Conservation (phyloP, 306 rosid species). For the Fragaria ananassa region DNA sequence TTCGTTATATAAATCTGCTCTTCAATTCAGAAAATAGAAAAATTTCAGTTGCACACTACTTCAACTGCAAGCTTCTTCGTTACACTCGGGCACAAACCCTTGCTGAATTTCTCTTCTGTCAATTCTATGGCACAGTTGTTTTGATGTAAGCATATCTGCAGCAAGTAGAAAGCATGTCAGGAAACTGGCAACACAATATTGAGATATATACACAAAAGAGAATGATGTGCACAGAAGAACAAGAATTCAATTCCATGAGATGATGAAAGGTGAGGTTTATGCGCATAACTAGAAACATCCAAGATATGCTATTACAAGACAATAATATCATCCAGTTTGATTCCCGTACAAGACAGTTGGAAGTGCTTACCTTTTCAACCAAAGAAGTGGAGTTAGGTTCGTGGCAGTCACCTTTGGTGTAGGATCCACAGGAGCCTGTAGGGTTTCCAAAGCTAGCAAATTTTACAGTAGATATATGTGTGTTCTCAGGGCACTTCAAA, state of each 20-base stretch:
- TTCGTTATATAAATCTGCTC: background rate
- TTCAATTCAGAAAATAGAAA: background rate
- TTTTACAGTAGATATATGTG: slow-evolving; percentile 44
- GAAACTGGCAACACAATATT: background rate
- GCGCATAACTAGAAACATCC: background rate
- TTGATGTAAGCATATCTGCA: slow-evolving; percentile 69
- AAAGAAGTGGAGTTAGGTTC: slow-evolving; percentile 54
- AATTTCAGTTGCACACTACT: slow-evolving; percentile 58
- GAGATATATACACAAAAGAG: background rate
- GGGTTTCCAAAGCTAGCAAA: slow-evolving; percentile 89
- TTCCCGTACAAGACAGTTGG: background rate
- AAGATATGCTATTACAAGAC: background rate
- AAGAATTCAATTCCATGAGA: background rate
- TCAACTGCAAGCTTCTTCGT: slow-evolving; percentile 78
- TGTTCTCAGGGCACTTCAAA: slow-evolving; percentile 57
- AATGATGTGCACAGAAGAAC: background rate
- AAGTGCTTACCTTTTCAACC: slow-evolving; percentile 62
- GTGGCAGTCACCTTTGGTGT: slow-evolving; percentile 64
- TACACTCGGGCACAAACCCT: slow-evolving; percentile 40
- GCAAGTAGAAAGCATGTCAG: slow-evolving; percentile 15
- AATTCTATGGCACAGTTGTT: slow-evolving; percentile 53
- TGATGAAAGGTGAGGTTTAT: background rate
- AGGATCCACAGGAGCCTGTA: slow-evolving; percentile 76
- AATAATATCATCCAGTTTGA: background rate
- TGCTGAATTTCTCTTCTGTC: slow-evolving; percentile 50